Percentiles rank a stretch among this genome's conserved stretches.
Conservation (phyloP, 2,329 filamentous ascomycete species). For the Hysterium pulicare region DNA sequence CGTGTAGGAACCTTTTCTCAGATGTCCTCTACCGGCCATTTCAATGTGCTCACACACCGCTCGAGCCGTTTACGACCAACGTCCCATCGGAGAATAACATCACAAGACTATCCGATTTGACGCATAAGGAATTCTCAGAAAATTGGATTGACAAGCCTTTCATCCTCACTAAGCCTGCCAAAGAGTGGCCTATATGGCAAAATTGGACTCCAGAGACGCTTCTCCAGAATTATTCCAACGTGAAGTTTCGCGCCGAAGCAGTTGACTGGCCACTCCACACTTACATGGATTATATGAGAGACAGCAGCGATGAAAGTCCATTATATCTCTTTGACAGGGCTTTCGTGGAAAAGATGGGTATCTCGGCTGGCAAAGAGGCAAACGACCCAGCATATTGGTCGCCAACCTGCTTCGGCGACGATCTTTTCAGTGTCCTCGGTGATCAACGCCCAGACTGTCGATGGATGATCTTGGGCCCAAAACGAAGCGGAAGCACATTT, state of each 20-base stretch:
- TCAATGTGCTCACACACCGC: constrained; percentile 73
- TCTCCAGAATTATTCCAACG: constrained; percentile 59
- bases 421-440: constrained; percentile 78
- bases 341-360: constrained; percentile 81
- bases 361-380: constrained; percentile 58
- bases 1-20: constrained; percentile 79
- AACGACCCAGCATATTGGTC: constrained; percentile 65
- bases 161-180: constrained; percentile 78
- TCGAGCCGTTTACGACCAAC: constrained; percentile 63
- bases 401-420: constrained; percentile 79
- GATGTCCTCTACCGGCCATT: constrained; percentile 89
- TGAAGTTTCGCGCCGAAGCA: constrained; percentile 82
- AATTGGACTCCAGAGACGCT: constrained; percentile 72
- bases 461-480: constrained; percentile 89
- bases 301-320: constrained; percentile 80
- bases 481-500: constrained; percentile 86
- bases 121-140: constrained; percentile 68
- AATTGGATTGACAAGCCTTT: constrained; percentile 80
- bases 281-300: constrained; percentile 78
- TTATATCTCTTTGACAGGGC: constrained; percentile 86
- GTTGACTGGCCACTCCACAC: constrained; percentile 86
- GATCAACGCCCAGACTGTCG: constrained; percentile 78
- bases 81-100: constrained; percentile 77
- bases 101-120: constrained; percentile 63
- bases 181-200: constrained; percentile 72